A percentile compares a stretch with the other conserved stretches of the same genome.
These are phyloP conservation scores for Prunus salicina DNA, from an alignment of 306 rosid species.

Conservation along the genomic window DNA sequence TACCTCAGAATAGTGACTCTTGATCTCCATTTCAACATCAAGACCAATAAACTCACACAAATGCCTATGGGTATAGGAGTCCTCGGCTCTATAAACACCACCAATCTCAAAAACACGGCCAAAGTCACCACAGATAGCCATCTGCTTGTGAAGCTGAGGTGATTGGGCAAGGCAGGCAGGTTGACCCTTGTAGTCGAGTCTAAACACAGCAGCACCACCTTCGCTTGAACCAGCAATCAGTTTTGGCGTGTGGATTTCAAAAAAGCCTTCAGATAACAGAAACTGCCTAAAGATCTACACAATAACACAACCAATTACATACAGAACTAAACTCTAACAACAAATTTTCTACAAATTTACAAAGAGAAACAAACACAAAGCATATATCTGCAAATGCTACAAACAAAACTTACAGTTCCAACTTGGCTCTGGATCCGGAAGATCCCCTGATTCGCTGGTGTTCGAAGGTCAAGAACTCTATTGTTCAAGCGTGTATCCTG, in stretches of 20 bases:
- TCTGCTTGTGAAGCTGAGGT: constrained; percentile 97
- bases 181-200: constrained; percentile 79
- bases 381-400: too few species aligned
- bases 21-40: constrained; percentile 92
- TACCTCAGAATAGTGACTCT: constrained; percentile 82
- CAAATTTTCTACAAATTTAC: not conserved
- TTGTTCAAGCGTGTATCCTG: constrained; percentile 82
- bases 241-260: constrained; percentile 86
- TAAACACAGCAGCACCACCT: constrained; percentile 95
- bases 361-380: not conserved
- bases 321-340: not conserved
- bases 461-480: constrained; percentile 72
- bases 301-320: constrained; percentile 16
- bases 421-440: constrained; percentile 67
- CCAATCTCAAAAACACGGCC: constrained; percentile 91
- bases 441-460: constrained; percentile 82
- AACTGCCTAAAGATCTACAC: constrained; percentile 73
- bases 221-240: constrained; percentile 90
- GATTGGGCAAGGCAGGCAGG: constrained; percentile 96
- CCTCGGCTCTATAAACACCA: constrained; percentile 86
- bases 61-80: constrained; percentile 87
- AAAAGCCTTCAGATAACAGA: constrained; percentile 43
- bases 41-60: constrained; percentile 93
- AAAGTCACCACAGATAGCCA: constrained; percentile 82
- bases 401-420: constrained; percentile 37